Evolutionary conservation across 192 early-diverging fungal genomes (phyloP).

Genomic region (Backusella circina): DNA sequence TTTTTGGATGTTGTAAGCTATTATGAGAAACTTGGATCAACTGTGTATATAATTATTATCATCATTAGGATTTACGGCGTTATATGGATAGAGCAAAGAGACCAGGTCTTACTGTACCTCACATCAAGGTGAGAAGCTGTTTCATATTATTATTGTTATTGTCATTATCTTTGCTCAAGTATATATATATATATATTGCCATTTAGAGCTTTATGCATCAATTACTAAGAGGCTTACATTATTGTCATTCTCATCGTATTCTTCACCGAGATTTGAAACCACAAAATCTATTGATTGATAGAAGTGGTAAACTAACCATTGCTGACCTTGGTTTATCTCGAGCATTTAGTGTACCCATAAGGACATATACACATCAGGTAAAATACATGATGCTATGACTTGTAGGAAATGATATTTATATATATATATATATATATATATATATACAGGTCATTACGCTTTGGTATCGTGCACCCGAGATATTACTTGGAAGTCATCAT

Average conservation of each 20-base stretch:
- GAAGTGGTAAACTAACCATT: conserved; percentile 79
- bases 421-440: neutral
- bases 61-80: conserved; percentile 27
- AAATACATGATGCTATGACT: neutral
- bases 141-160: neutral
- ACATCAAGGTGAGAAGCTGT: conserved; percentile 21
- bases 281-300: conserved; percentile 96
- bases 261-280: conserved; percentile 97
- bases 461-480: conserved; percentile 96
- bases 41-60: neutral
- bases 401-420: neutral
- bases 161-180: neutral
- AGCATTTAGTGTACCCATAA: conserved; percentile 86
- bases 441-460: conserved; percentile 72
- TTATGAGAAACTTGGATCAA: neutral
- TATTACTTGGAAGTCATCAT: conserved; percentile 83
- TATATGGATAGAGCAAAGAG: conserved; percentile 32
- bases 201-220: conserved; percentile 92
- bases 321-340: conserved; percentile 97
- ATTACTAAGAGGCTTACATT: conserved; percentile 80
- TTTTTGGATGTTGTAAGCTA: conserved; percentile 78
- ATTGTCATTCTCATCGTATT: conserved; percentile 91
- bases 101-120: conserved; percentile 21
- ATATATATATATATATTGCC: too few relatives aligned
- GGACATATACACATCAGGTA: conserved; percentile 94